phyloP scores from a whole-genome alignment of 2,329 filamentous ascomycete species.

The Pestalotiopsis sp. region DNA sequence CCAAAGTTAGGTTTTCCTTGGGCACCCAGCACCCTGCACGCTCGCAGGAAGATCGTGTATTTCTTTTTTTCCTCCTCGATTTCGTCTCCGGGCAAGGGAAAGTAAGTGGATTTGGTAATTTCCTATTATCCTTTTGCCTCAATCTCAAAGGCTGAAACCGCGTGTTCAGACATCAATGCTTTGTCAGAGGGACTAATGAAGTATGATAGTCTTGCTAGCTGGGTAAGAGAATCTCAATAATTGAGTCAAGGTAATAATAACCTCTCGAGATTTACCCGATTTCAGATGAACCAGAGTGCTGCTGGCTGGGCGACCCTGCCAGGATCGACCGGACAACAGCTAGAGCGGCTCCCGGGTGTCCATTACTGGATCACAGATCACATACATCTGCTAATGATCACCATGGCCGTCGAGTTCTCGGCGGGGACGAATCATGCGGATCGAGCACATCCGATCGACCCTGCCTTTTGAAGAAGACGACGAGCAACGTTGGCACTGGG shows the following conservation, averaged over 20 bases:
- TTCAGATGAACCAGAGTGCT: conserved; percentile 21
- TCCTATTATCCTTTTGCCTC: conserved; percentile 25
- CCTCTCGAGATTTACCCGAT: conserved; percentile 21
- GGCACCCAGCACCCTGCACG: not conserved
- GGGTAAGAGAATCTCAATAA: not conserved
- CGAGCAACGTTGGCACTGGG: not conserved
- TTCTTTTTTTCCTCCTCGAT: conserved; percentile 7
- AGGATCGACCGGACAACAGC: conserved; percentile 15
- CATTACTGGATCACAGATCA: conserved; percentile 17
- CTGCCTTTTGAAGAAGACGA: not conserved
- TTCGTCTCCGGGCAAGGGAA: conserved; percentile 19
- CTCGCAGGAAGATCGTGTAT: conserved; percentile 18
- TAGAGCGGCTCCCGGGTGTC: conserved; percentile 18
- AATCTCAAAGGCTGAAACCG: conserved; percentile 22
- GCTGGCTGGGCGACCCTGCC: conserved; percentile 22
- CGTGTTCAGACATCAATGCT: conserved; percentile 11
- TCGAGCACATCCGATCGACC: not conserved
- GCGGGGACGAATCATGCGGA: not conserved
- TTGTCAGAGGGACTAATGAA: conserved; percentile 12
- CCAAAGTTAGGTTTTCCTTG: not conserved
- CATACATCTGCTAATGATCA: conserved; percentile 17
- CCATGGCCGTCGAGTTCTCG: conserved; percentile 16
- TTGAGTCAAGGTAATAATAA: not conserved
- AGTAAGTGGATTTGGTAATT: conserved; percentile 14
- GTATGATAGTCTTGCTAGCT: conserved; percentile 5